Evolutionary conservation across 2,329 filamentous ascomycete genomes (phyloP), one percentile per base, ranked within the genome.

Genomic region (Alternaria postmessia): DNA sequence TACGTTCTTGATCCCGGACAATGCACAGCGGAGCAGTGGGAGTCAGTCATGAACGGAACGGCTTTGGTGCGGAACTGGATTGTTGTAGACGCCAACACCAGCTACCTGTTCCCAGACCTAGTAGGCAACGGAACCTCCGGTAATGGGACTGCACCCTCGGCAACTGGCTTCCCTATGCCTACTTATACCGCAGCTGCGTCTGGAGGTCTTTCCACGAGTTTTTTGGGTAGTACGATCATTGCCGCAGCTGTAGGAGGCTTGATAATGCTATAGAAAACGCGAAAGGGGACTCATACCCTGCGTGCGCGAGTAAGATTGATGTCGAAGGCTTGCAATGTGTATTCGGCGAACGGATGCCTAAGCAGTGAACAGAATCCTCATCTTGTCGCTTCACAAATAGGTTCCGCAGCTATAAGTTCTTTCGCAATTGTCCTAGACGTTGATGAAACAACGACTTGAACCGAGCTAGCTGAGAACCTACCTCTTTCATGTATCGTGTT

Each of bases 21-120:
- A 42, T 76, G 75, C 26, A 77, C 73, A 2, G 54, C 60, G 7
- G 73, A 73, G 22, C 75, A 77, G 53, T 75, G 70, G 69, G 62
- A 71, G 54, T 69, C 54, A 2, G 74, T 77, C 6, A 74, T 78
- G 44, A 69, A 75, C 38, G 73, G 73, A 4, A 69, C 64, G 7
- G 74, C 74, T 16, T 36, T 74, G 51, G 67, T 77, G 12, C 70
- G 64, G 41, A 71, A 77, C 36, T 77, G 74, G 73, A 76, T 77
- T 34, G 68, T 77, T 8, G 68, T 77, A 3, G 74, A 77, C 64
- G 68, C 63, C 14, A 77, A 78, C 39, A 74, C 74, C 2, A 73
- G 63, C 22, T 64, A 54, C 9, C 43, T 78, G 41, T 76, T 77
- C 38, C 73, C 74, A 4, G 75, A 71, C 7, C 48, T 73, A 20